Evolutionary conservation across 2,329 filamentous ascomycete genomes (phyloP).

Genomic region (Xylaria sp.): DNA sequence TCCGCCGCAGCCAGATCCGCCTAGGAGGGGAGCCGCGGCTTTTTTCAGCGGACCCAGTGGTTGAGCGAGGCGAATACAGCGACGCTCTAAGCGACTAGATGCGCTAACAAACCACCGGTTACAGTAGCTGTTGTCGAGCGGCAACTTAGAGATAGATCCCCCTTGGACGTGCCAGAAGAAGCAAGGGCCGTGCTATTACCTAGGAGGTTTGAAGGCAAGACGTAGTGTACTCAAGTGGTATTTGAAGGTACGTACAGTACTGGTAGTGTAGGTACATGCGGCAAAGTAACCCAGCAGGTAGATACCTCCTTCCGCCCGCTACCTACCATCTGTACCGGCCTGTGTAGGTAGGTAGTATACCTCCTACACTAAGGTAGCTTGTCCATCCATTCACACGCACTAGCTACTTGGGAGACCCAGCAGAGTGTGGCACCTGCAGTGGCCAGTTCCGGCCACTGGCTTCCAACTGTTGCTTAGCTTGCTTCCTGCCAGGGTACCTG

Average conservation of each 20-base stretch:
- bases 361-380: constrained; percentile 1
- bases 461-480: constrained; percentile 5
- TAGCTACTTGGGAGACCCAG: constrained; percentile 22
- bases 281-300: constrained; percentile 27
- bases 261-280: constrained; percentile 34
- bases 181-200: constrained; percentile 36
- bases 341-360: neutral
- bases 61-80: constrained; percentile 31
- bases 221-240: neutral
- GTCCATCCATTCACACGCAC: constrained; percentile 7
- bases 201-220: neutral
- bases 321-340: neutral
- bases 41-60: constrained; percentile 29
- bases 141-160: constrained; percentile 41
- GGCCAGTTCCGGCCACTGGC: constrained; percentile 30
- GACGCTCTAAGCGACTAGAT: constrained; percentile 33
- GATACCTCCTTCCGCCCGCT: constrained; percentile 13
- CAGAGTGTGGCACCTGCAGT: constrained; percentile 31
- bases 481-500: constrained; percentile 8
- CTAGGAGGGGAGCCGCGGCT: constrained; percentile 30
- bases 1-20: constrained; percentile 31
- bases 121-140: constrained; percentile 41
- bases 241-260: neutral
- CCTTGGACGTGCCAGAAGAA: constrained; percentile 37
- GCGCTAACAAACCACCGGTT: constrained; percentile 36